Base-by-base conservation (phyloP, 192 early-diverging fungal genomes). In the Backusella macrospora region DNA sequence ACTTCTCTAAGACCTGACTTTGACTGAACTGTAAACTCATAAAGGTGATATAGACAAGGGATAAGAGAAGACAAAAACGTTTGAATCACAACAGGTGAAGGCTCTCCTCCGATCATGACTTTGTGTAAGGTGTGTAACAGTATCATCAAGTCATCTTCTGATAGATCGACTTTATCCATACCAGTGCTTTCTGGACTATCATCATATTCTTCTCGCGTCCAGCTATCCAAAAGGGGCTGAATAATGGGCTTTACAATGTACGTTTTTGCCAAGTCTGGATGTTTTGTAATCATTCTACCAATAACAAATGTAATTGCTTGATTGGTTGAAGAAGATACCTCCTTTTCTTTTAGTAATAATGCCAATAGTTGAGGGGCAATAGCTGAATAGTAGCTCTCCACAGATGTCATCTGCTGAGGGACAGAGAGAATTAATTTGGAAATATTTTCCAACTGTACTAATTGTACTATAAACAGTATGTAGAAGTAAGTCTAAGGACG, bases 41-140 rank as follows among this genome's bases (percentile, higher is more conserved):
- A 87, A 44, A 89, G 78, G 49, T 89, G 82, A 66, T 92, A 86
- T 0, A 92, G 78, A 15, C 87, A 82, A 23, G 81, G 77, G 48
- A 89, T 80, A 1, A 82, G 75, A 7, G 86, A 81, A 0, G 75
- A 76, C 23, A 92, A 75, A 39, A 93, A 85, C 4, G 78, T 76
- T 37, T 86, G 82, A 38, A 92, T 83, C 45, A 92, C 68, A 40
- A 69, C 63, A 18, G 86, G 83, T 0, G 89, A 86, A 5, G 91
- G 88, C 62, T 89, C 86, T 26, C 88, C 88, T 23, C 83, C 85
- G 4, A 89, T 83, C 29, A 92, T 75, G 8, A 94, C 74, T 59
- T 73, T 75, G 68, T 87, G 84, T 44, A 93, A 47, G 9, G 82
- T 78, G 13, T 78, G 67, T 18, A 93, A 69, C 0, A 86, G 68